These are phyloP conservation scores for Coniochaeta sp. DNA, from an alignment of 2,329 filamentous ascomycete genomes.

Conservation along the genomic window DNA sequence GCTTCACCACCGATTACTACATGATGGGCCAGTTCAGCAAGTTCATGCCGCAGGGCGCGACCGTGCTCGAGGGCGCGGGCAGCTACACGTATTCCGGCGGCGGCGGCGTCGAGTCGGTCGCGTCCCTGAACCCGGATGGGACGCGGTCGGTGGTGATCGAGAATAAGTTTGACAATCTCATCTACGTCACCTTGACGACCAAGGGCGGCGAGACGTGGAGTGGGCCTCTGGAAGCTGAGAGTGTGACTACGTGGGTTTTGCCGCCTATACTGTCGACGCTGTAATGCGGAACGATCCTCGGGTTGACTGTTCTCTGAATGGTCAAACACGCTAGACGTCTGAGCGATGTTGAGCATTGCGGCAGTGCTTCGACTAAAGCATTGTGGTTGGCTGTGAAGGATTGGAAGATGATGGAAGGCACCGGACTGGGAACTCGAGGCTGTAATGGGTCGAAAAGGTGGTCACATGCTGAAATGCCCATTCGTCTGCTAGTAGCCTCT, in stretches of 20 bases:
- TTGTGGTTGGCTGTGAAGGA: no score
- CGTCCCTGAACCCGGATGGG: conserved; percentile 37
- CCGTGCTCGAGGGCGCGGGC: conserved; percentile 31
- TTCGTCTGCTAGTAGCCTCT: no score
- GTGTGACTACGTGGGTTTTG: neutral
- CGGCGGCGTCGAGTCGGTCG: conserved; percentile 34
- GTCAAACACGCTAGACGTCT: no score
- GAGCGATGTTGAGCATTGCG: no score
- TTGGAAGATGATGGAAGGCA: no score
- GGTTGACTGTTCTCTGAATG: no score
- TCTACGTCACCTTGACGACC: conserved; percentile 30
- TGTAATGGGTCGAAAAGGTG: no score
- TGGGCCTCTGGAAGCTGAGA: conserved; percentile 11
- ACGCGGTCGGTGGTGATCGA: conserved; percentile 36
- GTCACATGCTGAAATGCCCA: no score
- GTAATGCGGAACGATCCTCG: no score
- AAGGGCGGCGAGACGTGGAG: conserved; percentile 29
- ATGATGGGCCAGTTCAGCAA: conserved; percentile 45
- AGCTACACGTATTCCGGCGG: conserved; percentile 33
- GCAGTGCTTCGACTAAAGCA: no score
- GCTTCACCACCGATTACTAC: conserved; percentile 41
- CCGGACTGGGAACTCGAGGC: no score
- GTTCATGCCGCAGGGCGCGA: conserved; percentile 37
- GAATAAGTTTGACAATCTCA: conserved; percentile 36
- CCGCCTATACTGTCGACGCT: neutral